Base-by-base conservation (phyloP, 73 alveolate genomes). In the Urostyla sp. region DNA sequence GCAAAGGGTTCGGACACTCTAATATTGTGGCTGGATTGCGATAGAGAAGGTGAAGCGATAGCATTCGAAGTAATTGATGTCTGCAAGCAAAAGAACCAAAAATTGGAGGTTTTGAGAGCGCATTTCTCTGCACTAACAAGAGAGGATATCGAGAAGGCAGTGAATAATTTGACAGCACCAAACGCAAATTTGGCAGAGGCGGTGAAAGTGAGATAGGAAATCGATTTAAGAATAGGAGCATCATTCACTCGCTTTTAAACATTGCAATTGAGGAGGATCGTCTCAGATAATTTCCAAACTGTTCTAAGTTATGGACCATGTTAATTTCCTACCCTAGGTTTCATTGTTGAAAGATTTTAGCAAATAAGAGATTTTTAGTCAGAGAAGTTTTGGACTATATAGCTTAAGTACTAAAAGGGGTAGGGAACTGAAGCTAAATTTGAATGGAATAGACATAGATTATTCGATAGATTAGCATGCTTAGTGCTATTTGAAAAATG, bases 41-140 rank as follows among this genome's bases (percentile, higher is more conserved):
- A 98, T 74, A 52, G 99, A 52, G 99, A 98, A 77, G 99, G 99
- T 26, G 99, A 98, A 84, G 97, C 96, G 61, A 98, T 98, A 36
- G 99, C 99, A 32, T 96, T 88, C 74, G 99, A 98, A 76, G 99
- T 84, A 1, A 76, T 92, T 16, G 91, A 87, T 40, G 79, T 90
- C 54, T 86, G 94, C 36, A 50, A 27, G 20, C 48, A 69, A 5
- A 75, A 49, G 20, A 82, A 48, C 38, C 18, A 57, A 43, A 53
- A 59, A 16, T 46, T 87, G 35, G n/a, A 67, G 18, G 88, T 94
- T 21, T 31, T 40, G 46, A 75, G 99, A 58, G 99, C 99, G 23
- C 94, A 88, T 60, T 94, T 94, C 67, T 90, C 97, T 20, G 96
- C 99, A 20, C 82, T 94, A 32, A 94, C 98, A 0, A 23, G 55